Conservation (phyloP, 352 stramenopile species). For the Pythium aristosporum region DNA sequence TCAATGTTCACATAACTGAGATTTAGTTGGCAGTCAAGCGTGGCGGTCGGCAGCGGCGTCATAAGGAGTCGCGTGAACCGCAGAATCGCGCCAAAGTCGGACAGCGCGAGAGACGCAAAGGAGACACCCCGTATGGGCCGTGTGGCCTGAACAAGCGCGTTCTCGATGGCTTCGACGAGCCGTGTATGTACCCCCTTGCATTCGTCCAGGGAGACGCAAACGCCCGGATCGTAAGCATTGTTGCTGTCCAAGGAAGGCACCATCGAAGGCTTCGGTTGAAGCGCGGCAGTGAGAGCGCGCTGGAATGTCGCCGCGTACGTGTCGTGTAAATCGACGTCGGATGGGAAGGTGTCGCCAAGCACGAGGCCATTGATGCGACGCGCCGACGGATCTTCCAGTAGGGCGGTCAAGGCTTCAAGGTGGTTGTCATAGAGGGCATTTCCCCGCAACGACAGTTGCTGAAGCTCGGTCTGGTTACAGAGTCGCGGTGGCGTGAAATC, state of each 20-base stretch:
- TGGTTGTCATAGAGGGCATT: neutral
- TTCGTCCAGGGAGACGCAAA: neutral
- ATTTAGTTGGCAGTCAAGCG: neutral
- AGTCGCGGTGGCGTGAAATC: neutral
- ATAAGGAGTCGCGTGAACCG: neutral
- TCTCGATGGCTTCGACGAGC: neutral
- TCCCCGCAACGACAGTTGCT: neutral
- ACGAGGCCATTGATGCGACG: neutral
- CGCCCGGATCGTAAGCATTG: neutral
- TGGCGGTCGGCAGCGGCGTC: neutral
- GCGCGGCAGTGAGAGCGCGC: neutral
- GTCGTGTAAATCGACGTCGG: neutral
- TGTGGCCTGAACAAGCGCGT: neutral
- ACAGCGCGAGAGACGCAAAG: neutral
- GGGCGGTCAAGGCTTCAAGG: neutral
- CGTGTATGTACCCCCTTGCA: neutral
- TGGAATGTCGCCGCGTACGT: conserved; percentile 1
- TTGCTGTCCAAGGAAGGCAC: too few relatives aligned
- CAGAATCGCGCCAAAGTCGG: neutral
- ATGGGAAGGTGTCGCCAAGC: neutral
- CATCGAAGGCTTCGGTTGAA: too few relatives aligned
- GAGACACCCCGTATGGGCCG: neutral
- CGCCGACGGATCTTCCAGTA: neutral
- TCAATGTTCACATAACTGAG: neutral
- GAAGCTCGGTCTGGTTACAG: neutral